These are phyloP conservation scores for Panaeolus cyanescens DNA, from an alignment of 768 basidiomycete species.

Conservation along the genomic window DNA sequence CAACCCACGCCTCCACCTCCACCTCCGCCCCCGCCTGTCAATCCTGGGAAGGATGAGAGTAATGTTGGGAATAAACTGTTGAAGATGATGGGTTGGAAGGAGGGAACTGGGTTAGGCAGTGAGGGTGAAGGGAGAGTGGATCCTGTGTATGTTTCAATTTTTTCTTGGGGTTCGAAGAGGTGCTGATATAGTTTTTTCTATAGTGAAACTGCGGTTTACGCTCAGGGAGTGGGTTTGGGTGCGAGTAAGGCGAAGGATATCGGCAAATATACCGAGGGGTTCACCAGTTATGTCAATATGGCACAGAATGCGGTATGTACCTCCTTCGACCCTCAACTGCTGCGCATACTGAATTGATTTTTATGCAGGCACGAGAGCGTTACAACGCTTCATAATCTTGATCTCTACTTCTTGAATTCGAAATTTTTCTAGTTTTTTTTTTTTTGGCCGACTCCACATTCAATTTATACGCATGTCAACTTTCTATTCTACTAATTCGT, in stretches of 20 bases:
- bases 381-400: constrained; percentile 13
- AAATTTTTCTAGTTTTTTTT: neutral
- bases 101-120: constrained; percentile 84
- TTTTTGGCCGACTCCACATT: neutral
- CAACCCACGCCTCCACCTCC: constrained; percentile 58
- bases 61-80: constrained; percentile 93
- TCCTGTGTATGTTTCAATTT: constrained; percentile 64
- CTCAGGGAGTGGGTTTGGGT: constrained; percentile 88
- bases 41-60: constrained; percentile 76
- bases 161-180: neutral
- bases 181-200: constrained; percentile 8
- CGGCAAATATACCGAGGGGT: constrained; percentile 68
- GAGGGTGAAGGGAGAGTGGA: constrained; percentile 85
- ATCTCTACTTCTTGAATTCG: neutral
- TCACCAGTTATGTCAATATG: constrained; percentile 71
- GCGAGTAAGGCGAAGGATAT: constrained; percentile 89
- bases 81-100: constrained; percentile 98
- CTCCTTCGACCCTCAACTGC: neutral
- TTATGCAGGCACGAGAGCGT: constrained; percentile 34
- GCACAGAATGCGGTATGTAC: constrained; percentile 66
- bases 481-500: constrained; percentile 1
- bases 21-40: constrained; percentile 56
- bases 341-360: neutral
- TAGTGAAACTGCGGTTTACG: constrained; percentile 84
- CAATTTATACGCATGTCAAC: neutral